phyloP scores from a whole-genome alignment of 2,329 filamentous ascomycete genomes.

The Epichloe hybrida region DNA sequence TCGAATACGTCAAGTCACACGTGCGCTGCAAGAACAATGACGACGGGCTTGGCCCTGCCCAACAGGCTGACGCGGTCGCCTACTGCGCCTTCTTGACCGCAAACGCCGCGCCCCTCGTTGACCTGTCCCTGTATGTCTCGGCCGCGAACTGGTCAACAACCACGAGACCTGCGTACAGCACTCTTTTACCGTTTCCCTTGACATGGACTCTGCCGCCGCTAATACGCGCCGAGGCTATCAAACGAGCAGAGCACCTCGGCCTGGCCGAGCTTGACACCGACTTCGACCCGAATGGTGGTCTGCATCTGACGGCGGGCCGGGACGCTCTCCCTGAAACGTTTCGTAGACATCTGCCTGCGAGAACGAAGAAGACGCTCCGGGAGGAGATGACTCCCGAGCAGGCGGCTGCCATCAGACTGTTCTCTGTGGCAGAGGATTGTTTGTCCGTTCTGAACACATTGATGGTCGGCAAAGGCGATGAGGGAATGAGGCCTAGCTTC shows the following conservation, averaged over 20 bases:
- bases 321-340: slow-evolving; percentile 27
- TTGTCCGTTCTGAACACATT: slow-evolving; percentile 57
- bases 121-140: slow-evolving; percentile 81
- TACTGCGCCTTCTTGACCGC: slow-evolving; percentile 58
- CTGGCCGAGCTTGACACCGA: slow-evolving; percentile 56
- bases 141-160: slow-evolving; percentile 69
- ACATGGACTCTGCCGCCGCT: slow-evolving; percentile 75
- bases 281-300: slow-evolving; percentile 24
- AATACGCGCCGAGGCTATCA: slow-evolving; percentile 55
- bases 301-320: slow-evolving; percentile 23
- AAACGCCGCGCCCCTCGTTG: slow-evolving; percentile 63
- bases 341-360: slow-evolving; percentile 22
- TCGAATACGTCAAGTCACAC: slow-evolving; percentile 30
- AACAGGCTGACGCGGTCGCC: slow-evolving; percentile 34
- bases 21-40: slow-evolving; percentile 23
- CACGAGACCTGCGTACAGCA: slow-evolving; percentile 70
- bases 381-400: slow-evolving; percentile 56
- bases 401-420: slow-evolving; percentile 60
- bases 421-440: slow-evolving; percentile 56
- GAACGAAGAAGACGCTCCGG: slow-evolving; percentile 42
- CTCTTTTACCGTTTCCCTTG: slow-evolving; percentile 70
- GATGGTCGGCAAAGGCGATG: slow-evolving; percentile 12
- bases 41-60: slow-evolving; percentile 22
- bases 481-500: slow-evolving; percentile 18
- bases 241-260: slow-evolving; percentile 55